Evolutionary conservation across 2,329 filamentous ascomycete genomes (phyloP).

Genomic region (Aureobasidium sp.): DNA sequence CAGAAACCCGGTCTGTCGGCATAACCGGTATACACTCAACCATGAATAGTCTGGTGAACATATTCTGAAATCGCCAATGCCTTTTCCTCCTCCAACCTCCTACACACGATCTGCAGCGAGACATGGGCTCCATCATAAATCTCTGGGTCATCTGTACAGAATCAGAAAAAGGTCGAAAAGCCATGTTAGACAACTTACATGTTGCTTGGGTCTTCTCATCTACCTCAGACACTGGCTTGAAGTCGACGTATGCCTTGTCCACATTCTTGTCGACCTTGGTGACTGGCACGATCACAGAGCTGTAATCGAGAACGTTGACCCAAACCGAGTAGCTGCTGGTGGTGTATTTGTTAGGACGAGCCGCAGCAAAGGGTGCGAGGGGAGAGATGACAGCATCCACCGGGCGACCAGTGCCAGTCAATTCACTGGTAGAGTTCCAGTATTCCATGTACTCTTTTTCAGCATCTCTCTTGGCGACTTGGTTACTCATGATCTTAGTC

Average conservation of each 20-base stretch:
- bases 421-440: slow-evolving; percentile 47
- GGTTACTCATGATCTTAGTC: slow-evolving; percentile 37
- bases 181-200: slow-evolving; percentile 27
- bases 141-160: slow-evolving; percentile 24
- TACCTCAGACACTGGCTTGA: slow-evolving; percentile 27
- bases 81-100: slow-evolving; percentile 29
- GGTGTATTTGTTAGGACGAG: slow-evolving; percentile 38
- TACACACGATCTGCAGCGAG: slow-evolving; percentile 25
- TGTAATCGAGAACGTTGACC: slow-evolving; percentile 51
- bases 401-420: slow-evolving; percentile 37
- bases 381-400: slow-evolving; percentile 49
- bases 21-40: neutral
- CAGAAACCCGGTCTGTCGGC: too few species aligned
- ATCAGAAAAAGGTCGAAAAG: neutral
- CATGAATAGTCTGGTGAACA: slow-evolving; percentile 9
- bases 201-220: slow-evolving; percentile 31
- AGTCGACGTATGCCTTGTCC: slow-evolving; percentile 32
- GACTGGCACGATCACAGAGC: slow-evolving; percentile 45
- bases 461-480: slow-evolving; percentile 45
- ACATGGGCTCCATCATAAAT: slow-evolving; percentile 27
- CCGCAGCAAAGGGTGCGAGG: slow-evolving; percentile 42
- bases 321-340: slow-evolving; percentile 37
- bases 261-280: slow-evolving; percentile 43
- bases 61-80: slow-evolving; percentile 26
- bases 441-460: slow-evolving; percentile 55